phyloP scores from a whole-genome alignment of 2,329 filamentous ascomycete genomes.

The Zasmidium angulare region DNA sequence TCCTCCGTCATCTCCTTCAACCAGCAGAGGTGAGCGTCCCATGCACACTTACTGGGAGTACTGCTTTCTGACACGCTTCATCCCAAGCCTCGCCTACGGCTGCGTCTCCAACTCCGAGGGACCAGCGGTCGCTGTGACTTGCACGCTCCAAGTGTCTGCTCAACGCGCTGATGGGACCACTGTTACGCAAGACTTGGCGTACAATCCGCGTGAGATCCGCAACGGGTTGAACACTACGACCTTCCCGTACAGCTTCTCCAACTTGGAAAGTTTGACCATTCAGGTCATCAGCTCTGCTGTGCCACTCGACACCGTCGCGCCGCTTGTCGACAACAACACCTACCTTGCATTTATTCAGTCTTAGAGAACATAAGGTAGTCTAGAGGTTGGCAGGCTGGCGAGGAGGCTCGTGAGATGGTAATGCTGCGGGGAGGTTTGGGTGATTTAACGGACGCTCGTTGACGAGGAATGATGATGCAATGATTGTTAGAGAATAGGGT shows the following conservation, averaged over 20 bases:
- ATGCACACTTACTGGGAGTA: not conserved
- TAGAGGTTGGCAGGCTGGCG: not conserved
- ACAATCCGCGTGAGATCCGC: conserved; percentile 14
- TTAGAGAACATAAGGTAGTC: not conserved
- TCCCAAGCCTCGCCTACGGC: not conserved
- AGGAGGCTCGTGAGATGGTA: not conserved
- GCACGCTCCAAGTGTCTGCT: conserved; percentile 1
- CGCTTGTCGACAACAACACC: conserved; percentile 2
- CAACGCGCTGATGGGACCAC: conserved; percentile 8
- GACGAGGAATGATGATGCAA: not conserved
- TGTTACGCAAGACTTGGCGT: conserved; percentile 9
- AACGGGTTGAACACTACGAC: conserved; percentile 10
- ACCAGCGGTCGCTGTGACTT: not conserved
- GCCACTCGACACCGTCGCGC: conserved; percentile 1
- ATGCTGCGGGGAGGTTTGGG: not conserved
- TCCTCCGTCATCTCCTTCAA: conserved; percentile 3
- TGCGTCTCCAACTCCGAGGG: conserved; percentile 4
- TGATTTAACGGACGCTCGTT: not conserved
- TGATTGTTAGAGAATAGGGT: no score
- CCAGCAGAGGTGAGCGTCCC: not conserved
- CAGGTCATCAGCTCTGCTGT: not conserved
- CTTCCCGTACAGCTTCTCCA: not conserved
- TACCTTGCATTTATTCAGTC: conserved; percentile 3
- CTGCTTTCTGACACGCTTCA: not conserved
- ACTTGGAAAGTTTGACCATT: conserved; percentile 1